Conservation (phyloP, 345 rosid species). For the Eucalyptus leucophloia region DNA sequence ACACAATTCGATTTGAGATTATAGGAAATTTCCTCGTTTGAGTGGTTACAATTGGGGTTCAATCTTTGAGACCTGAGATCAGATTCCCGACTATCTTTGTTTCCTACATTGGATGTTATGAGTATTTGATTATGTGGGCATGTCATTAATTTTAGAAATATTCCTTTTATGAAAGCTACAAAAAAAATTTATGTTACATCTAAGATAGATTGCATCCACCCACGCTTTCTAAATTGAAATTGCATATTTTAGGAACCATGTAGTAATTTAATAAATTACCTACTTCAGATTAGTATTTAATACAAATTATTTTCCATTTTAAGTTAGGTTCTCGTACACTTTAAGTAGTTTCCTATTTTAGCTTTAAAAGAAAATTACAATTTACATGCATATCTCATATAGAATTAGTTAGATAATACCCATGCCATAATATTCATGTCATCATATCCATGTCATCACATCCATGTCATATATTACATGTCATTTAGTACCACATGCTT, state of each 20-base stretch:
- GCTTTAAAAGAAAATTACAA: background rate
- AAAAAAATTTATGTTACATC: background rate
- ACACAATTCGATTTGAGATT: background rate
- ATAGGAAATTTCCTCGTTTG: background rate
- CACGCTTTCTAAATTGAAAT: background rate
- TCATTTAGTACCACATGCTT: background rate
- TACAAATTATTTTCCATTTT: background rate
- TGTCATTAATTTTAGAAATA: background rate
- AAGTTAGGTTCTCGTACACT: background rate
- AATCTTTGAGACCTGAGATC: background rate
- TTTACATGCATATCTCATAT: background rate
- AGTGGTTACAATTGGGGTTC: background rate
- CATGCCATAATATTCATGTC: background rate
- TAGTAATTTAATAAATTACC: background rate
- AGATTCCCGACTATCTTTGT: background rate
- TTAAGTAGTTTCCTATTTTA: background rate
- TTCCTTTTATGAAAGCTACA: too few species aligned
- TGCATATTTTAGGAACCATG: background rate
- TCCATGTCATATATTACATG: background rate
- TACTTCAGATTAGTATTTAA: background rate
- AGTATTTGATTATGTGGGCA: background rate
- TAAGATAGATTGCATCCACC: background rate
- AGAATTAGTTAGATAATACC: too few species aligned
- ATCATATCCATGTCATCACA: background rate
- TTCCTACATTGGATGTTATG: background rate